phyloP scores from a whole-genome alignment of 75 land plant species.

The Selaginella moellendorffii region DNA sequence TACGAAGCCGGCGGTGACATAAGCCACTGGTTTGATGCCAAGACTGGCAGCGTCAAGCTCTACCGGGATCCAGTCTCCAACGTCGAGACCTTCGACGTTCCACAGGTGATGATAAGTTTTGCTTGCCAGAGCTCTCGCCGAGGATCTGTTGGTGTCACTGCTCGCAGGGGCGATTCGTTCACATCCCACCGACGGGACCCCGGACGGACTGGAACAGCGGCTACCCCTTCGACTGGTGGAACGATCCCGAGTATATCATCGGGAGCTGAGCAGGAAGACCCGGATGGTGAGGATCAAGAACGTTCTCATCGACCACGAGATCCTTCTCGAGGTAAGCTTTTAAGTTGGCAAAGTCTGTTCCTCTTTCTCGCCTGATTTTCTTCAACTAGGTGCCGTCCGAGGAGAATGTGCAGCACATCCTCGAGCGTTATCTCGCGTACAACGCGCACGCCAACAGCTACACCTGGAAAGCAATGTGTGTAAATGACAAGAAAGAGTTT shows the following conservation, averaged over 20 bases:
- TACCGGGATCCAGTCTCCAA: slow-evolving; percentile 16
- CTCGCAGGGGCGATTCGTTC: slow-evolving; percentile 24
- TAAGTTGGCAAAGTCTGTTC: background rate
- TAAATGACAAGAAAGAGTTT: slow-evolving; percentile 5
- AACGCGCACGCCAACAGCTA: slow-evolving; percentile 24
- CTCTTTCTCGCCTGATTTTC: background rate
- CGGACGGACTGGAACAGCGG: slow-evolving; percentile 17
- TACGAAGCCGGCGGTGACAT: slow-evolving; percentile 25
- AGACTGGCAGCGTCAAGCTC: slow-evolving; percentile 9
- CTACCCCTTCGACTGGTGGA: slow-evolving; percentile 22
- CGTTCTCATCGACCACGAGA: slow-evolving; percentile 18
- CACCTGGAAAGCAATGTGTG: slow-evolving; percentile 8
- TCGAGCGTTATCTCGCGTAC: slow-evolving; percentile 16
- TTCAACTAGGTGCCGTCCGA: slow-evolving; percentile 18
- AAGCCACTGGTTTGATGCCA: slow-evolving; percentile 30
- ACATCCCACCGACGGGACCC: slow-evolving; percentile 22
- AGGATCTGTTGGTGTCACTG: too few relatives aligned
- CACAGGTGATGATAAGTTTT: slow-evolving; percentile 19
- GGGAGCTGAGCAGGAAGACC: slow-evolving; percentile 22
- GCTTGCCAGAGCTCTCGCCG: too few relatives aligned
- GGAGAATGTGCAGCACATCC: slow-evolving; percentile 22
- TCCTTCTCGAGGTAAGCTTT: slow-evolving; percentile 17
- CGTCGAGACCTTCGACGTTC: slow-evolving; percentile 11
- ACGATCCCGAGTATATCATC: slow-evolving; percentile 15
- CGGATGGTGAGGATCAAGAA: slow-evolving; percentile 25